Base-by-base conservation (phyloP, 2,329 filamentous ascomycete genomes). In the Penicillium sp. region DNA sequence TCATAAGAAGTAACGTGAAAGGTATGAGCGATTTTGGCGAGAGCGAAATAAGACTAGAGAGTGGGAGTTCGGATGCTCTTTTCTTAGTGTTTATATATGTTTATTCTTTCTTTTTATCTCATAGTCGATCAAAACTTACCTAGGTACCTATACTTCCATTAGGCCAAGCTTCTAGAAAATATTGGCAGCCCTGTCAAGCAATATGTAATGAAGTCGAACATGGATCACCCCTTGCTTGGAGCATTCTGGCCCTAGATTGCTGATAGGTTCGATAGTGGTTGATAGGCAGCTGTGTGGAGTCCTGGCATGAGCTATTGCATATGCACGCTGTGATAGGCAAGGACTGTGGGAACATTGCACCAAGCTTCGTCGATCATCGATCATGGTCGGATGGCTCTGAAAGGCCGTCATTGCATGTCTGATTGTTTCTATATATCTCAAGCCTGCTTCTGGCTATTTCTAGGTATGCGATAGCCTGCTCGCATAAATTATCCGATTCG, bases 131-230 rank as follows among this genome's bases (percentile, higher is more conserved):
- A 16, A 14, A 28, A 20, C 23, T 23, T 22, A n/a, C n/a, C n/a
- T n/a, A n/a, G n/a, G n/a, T n/a, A n/a, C n/a, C n/a, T n/a, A 40
- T 23, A 35, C 14, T 34, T 20, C n/a, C 14, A 8, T 35, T 11
- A 32, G 31, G 47, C 50, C 41, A 52, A 50, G 44, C 14, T 43
- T 44, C 42, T 34, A 47, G 50, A 52, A 51, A 36, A 26, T 8
- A 42, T 40, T 39, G n/a, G 20, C 27, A 40, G 18, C 18, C 4
- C 18, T 20, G 4, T 20, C 18, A n/a, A n/a, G n/a, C n/a, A 20
- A 20, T 20, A 20, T 4, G n/a, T 39, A 10, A n/a, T 24, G n/a
- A 28, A 29, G 32, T 44, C 11, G 34, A 38, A 38, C 16, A 36
- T 29, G 13, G 14, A 27, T 31, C 18, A 44, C 27, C 45, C 48